phyloP scores from a whole-genome alignment of 1,284 basidiomycete species.

The Boletellus deceptivus region DNA sequence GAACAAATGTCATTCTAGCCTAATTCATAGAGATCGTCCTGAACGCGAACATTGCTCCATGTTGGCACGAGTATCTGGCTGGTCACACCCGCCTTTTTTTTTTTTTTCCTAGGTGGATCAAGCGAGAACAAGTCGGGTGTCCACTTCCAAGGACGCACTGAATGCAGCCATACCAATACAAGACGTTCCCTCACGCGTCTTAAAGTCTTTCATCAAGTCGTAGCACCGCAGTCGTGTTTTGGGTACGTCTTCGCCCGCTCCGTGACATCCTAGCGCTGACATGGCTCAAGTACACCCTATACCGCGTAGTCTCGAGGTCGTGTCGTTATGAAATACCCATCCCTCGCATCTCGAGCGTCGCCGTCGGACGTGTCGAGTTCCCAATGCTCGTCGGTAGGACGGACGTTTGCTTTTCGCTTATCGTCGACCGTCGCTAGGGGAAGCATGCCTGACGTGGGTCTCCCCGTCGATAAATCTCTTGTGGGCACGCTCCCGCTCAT shows the following conservation, averaged over 20 bases:
- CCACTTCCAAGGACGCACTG: slow-evolving; percentile 8
- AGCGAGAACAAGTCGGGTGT: neutral
- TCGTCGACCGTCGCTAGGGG: too few relatives aligned
- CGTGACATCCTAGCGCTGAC: slow-evolving; percentile 2
- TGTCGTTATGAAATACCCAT: too few relatives aligned
- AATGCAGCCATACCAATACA: slow-evolving; percentile 12
- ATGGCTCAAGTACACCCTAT: neutral
- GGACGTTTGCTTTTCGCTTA: too few relatives aligned
- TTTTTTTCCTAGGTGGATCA: slow-evolving; percentile 23
- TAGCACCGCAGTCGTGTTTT: slow-evolving; percentile 5
- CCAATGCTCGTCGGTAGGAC: too few relatives aligned
- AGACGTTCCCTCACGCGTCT: too few relatives aligned
- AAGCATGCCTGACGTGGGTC: too few relatives aligned
- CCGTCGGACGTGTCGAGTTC: too few relatives aligned
- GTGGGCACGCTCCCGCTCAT: too few relatives aligned
- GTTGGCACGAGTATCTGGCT: slow-evolving; percentile 20
- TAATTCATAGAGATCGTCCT: slow-evolving; percentile 17
- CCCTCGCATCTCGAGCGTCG: too few relatives aligned
- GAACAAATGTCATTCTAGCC: slow-evolving; percentile 11
- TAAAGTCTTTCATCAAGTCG: slow-evolving; percentile 17
- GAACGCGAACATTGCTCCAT: neutral
- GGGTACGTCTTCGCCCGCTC: neutral
- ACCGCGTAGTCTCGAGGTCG: neutral
- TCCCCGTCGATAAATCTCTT: too few relatives aligned
- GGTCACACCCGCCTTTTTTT: slow-evolving; percentile 19